A percentile compares a stretch with the other conserved stretches of the same genome.
phyloP scores from a whole-genome alignment of 2,329 filamentous ascomycete species.

The Chrysoporthe puriensis region DNA sequence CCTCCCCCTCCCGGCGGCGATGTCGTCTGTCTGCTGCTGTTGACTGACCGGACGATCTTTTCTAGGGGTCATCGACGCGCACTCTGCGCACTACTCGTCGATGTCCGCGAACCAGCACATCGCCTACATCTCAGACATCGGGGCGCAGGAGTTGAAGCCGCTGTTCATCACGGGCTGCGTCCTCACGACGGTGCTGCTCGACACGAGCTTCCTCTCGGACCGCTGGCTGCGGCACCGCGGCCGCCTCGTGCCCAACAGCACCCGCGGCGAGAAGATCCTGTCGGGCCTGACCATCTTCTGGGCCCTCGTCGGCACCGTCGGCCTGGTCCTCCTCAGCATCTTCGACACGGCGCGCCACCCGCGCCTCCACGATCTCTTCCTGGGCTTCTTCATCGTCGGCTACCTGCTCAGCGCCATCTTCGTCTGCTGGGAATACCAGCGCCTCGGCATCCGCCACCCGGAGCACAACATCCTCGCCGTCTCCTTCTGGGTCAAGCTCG shows the following conservation, averaged over 20 bases:
- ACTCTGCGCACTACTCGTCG: constrained; percentile 61
- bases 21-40: not conserved
- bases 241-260: constrained; percentile 75
- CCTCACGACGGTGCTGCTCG: constrained; percentile 77
- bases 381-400: constrained; percentile 81
- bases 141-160: constrained; percentile 67
- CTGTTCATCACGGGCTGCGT: constrained; percentile 75
- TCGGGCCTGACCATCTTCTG: constrained; percentile 65
- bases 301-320: constrained; percentile 75
- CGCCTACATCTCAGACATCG: constrained; percentile 74
- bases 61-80: constrained; percentile 51
- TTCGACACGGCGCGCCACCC: constrained; percentile 80
- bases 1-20: too few species aligned
- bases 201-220: constrained; percentile 79
- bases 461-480: constrained; percentile 72
- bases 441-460: constrained; percentile 78
- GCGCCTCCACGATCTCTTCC: constrained; percentile 72
- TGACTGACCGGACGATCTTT: not conserved
- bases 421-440: constrained; percentile 88
- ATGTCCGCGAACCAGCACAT: constrained; percentile 64
- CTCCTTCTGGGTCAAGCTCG: constrained; percentile 87
- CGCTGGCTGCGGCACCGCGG: constrained; percentile 83
- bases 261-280: constrained; percentile 64
- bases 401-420: constrained; percentile 87
- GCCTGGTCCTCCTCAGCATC: constrained; percentile 80